Base-by-base conservation (phyloP, 345 rosid genomes). In the Capsella bursapastoris region DNA sequence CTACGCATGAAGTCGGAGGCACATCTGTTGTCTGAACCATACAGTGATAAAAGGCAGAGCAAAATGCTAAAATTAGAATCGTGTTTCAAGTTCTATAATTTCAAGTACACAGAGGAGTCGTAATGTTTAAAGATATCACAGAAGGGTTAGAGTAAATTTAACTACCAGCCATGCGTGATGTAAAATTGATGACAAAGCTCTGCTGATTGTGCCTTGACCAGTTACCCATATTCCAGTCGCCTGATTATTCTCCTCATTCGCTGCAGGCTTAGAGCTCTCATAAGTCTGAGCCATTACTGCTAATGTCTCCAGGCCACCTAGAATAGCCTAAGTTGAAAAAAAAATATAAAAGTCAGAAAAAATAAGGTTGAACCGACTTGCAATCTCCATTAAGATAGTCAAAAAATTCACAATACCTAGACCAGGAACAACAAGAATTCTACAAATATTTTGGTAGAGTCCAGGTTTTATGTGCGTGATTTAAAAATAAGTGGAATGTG, bases 251-350 rank as follows among this genome's bases (percentile, higher is more conserved):
- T 71, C 82, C 73, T 79, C 87, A 71, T 57, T 73, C 53, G 78
- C 88, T 83, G 82, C 93, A 61, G 79, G 86, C 71, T 79, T 71
- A 55, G 73, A 79, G 80, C 66, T 86, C 70, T 88, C 88, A 88
- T 92, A 90, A 74, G 87, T 85, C 79, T 82, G 82, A 67, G 94
- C 82, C 84, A 88, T 81, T 68, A 84, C 84, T 63, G 92, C 92
- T 70, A 89, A 66, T 40, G 90, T 72, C 74, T 86, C 89, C 84
- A 89, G 86, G 77, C 96, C 90, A 52, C 72, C 74, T 69, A 86
- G 82, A 79, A 84, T 85, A 75, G 88, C 92, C 97, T 92, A 70
- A 27, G 41, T 75, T n/a, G 58, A 64, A 72, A 65, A 47, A 29
- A 47, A 68, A 22, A 57, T n/a, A 73, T 43, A 18, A 18, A n/a